Percentiles rank a stretch among this genome's conserved stretches.
Evolutionary conservation across 352 stramenopile genomes (phyloP).

Genomic region (Phytophthora hibernalis): DNA sequence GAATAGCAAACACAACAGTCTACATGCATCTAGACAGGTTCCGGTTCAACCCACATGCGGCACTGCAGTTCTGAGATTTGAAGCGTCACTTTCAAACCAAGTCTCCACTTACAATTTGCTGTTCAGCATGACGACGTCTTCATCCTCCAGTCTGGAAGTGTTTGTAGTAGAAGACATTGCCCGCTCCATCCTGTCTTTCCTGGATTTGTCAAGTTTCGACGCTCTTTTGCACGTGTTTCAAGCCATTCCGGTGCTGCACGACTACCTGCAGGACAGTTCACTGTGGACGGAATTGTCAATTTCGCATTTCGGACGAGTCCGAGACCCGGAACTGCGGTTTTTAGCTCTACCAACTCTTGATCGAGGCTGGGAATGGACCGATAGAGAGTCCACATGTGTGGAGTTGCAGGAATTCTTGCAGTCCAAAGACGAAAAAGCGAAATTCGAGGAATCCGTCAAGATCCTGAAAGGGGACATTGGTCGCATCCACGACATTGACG

Average conservation of each 20-base stretch:
- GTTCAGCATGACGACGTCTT: background rate
- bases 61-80: background rate
- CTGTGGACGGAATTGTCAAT: slow-evolving; percentile 49
- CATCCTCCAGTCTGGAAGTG: slow-evolving; percentile 20
- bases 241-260: slow-evolving; percentile 17
- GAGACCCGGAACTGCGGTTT: slow-evolving; percentile 34
- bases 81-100: background rate
- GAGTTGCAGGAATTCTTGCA: slow-evolving; percentile 50
- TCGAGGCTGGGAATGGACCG: slow-evolving; percentile 39
- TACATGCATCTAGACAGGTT: background rate
- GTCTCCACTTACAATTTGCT: background rate
- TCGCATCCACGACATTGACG: slow-evolving; percentile 39
- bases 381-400: slow-evolving; percentile 30
- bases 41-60: background rate
- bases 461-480: slow-evolving; percentile 51
- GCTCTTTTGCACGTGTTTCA: slow-evolving; percentile 20
- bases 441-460: slow-evolving; percentile 36
- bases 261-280: slow-evolving; percentile 37
- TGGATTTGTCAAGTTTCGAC: slow-evolving; percentile 36
- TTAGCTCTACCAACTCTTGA: slow-evolving; percentile 24
- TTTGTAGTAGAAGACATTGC: slow-evolving; percentile 38
- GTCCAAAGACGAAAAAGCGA: slow-evolving; percentile 33
- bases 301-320: slow-evolving; percentile 31
- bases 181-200: slow-evolving; percentile 29
- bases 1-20: too few relatives aligned